phyloP scores from a whole-genome alignment of 805 yeast species.

The Wickerhamiella allomyrinae region DNA sequence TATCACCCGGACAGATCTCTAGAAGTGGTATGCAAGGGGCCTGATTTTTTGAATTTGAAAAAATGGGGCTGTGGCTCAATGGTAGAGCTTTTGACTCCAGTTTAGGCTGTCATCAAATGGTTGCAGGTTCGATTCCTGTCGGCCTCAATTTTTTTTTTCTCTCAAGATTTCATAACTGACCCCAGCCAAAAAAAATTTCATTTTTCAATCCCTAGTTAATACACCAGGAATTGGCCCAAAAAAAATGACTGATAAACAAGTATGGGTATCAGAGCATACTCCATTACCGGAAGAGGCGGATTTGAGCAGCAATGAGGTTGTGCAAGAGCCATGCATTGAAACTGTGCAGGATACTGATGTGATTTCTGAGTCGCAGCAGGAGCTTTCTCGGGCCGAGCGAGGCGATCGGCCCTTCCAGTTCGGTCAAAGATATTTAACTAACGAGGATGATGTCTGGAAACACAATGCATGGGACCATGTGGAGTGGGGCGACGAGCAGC shows the following conservation, averaged over 20 bases:
- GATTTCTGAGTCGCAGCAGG: background rate
- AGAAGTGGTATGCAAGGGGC: no score
- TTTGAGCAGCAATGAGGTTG: background rate
- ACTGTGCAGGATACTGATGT: background rate
- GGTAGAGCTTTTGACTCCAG: constrained; percentile 6
- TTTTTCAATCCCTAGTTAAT: background rate
- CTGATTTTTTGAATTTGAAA: background rate
- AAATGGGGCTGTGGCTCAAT: constrained; percentile 5
- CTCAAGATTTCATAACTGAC: background rate
- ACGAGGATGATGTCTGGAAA: constrained; percentile 64
- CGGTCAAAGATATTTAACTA: constrained; percentile 67
- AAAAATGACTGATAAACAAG: background rate
- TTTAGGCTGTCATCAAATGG: constrained; percentile 4
- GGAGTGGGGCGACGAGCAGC: constrained; percentile 91
- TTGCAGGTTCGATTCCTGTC: constrained; percentile 6
- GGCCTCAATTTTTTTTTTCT: constrained; percentile 2
- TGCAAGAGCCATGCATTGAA: background rate
- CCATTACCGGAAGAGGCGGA: background rate
- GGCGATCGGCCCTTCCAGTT: constrained; percentile 84
- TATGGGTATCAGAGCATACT: constrained; percentile 1
- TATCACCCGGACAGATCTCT: no score
- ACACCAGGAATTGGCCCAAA: no score
- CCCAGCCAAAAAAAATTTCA: background rate
- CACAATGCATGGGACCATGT: constrained; percentile 97
- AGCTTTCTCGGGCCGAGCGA: constrained; percentile 29